A percentile compares a stretch with the other conserved stretches of the same genome.
Conservation (phyloP, 2,329 filamentous ascomycete species). For the Scedosporium boydii region DNA sequence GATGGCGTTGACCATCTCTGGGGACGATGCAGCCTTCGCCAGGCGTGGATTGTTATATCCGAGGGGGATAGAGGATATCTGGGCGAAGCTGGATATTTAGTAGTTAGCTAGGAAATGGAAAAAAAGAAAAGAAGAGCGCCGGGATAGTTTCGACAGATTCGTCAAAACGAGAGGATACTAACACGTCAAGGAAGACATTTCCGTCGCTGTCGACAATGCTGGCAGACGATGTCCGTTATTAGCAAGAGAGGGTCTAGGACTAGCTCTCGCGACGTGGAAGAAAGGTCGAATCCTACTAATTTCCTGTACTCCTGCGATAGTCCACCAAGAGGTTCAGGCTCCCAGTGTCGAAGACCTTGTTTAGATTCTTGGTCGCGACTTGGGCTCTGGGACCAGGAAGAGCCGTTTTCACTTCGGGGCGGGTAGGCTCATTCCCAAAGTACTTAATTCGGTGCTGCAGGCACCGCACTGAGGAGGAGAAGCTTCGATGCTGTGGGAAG, state of each 20-base stretch:
- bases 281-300: constrained; percentile 41
- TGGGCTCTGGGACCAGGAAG: constrained; percentile 72
- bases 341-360: constrained; percentile 75
- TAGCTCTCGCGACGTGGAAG: too few relatives aligned
- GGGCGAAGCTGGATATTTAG: constrained; percentile 47
- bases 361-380: constrained; percentile 58
- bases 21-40: constrained; percentile 52
- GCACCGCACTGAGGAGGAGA: too few relatives aligned
- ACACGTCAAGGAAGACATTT: constrained; percentile 65
- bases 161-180: too few relatives aligned
- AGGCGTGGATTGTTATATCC: constrained; percentile 73
- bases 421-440: too few relatives aligned
- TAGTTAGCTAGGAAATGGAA: not conserved
- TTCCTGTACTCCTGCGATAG: constrained; percentile 65
- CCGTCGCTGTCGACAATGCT: constrained; percentile 59
- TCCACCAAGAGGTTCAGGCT: constrained; percentile 77
- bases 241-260: too few relatives aligned
- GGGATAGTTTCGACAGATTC: too few relatives aligned
- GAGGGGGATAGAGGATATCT: constrained; percentile 76
- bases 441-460: too few relatives aligned
- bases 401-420: constrained; percentile 34
- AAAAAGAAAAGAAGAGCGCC: too few relatives aligned
- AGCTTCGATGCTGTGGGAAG: too few relatives aligned
- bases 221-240: too few relatives aligned
- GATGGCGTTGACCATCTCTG: constrained; percentile 63